Percentiles rank a stretch among this genome's conserved stretches.
phyloP scores from a whole-genome alignment of 495 filamentous ascomycete species.

The Umbilicaria muhlenbergii region DNA sequence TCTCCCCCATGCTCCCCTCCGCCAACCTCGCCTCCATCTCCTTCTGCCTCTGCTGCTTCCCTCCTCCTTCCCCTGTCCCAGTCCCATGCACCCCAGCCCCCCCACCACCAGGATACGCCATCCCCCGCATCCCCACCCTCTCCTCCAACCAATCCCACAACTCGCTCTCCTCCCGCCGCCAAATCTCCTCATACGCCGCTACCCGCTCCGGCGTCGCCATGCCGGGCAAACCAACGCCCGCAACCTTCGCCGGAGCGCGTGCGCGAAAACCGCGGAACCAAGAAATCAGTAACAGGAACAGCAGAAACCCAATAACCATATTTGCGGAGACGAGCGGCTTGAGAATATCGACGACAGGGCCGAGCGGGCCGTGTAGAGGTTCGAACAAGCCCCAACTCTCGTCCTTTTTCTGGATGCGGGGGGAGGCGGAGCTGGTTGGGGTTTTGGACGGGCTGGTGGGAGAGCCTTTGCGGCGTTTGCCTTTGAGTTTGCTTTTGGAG shows the following conservation, averaged over 20 bases:
- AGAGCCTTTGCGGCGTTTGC: slow-evolving; percentile 39
- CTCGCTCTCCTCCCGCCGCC: slow-evolving; percentile 77
- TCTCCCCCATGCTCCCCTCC: no score
- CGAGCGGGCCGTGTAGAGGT: slow-evolving; percentile 51
- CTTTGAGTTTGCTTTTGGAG: slow-evolving; percentile 31
- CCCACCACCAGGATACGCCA: slow-evolving; percentile 23
- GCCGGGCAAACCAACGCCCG: slow-evolving; percentile 1
- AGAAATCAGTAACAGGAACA: slow-evolving; percentile 37
- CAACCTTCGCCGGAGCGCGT: slow-evolving; percentile 15
- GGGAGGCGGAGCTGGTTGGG: slow-evolving; percentile 18
- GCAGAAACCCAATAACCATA: slow-evolving; percentile 40
- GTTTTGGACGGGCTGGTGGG: slow-evolving; percentile 30
- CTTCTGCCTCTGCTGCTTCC: slow-evolving; percentile 22
- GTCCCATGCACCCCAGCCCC: no score
- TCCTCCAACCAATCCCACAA: slow-evolving; percentile 96
- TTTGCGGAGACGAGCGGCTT: slow-evolving; percentile 56
- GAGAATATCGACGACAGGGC: slow-evolving; percentile 55
- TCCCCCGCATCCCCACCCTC: slow-evolving; percentile 57
- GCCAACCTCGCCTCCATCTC: no score
- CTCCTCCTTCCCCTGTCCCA: slow-evolving; percentile 18
- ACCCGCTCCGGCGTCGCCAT: slow-evolving; percentile 44
- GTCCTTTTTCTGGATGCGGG: slow-evolving; percentile 6
- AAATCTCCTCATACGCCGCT: slow-evolving; percentile 86
- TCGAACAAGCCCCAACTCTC: slow-evolving; percentile 70
- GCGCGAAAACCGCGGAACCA: slow-evolving; percentile 37